These are phyloP conservation scores for Periconia sp. DNA, from an alignment of 2,329 filamentous ascomycete genomes.

Conservation along the genomic window DNA sequence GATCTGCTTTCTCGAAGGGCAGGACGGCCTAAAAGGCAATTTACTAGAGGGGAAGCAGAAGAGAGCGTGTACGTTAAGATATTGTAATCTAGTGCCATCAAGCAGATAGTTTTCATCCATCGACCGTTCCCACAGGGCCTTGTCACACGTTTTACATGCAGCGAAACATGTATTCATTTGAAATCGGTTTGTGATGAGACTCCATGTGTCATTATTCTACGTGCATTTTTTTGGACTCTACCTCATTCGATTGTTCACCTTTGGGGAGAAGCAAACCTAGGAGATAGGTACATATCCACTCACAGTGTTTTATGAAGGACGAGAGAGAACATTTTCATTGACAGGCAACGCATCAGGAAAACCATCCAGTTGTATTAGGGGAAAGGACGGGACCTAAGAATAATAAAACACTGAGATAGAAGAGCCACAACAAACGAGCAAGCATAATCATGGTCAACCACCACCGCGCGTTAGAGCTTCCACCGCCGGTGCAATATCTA, in stretches of 20 bases:
- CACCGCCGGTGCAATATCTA: constrained; percentile 15
- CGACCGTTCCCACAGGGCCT: no score
- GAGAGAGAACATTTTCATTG: neutral
- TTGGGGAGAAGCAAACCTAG: no score
- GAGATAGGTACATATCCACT: neutral
- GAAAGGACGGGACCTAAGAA: neutral
- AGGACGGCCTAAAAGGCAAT: constrained; percentile 2
- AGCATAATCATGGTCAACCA: neutral
- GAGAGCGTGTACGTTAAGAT: neutral
- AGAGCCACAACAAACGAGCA: neutral
- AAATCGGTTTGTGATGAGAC: no score
- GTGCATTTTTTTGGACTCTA: no score
- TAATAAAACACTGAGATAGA: neutral
- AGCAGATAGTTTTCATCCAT: neutral
- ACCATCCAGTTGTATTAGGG: neutral
- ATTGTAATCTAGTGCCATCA: neutral
- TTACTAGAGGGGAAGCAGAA: neutral
- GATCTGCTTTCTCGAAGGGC: constrained; percentile 60
- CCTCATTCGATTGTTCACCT: no score
- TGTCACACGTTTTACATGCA: no score
- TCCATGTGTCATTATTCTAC: no score
- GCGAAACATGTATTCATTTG: no score
- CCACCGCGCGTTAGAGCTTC: constrained; percentile 5
- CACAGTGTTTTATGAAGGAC: neutral
- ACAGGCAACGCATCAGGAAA: neutral